Conservation (phyloP, 192 early-diverging fungal species). For the Backusella macrospora region DNA sequence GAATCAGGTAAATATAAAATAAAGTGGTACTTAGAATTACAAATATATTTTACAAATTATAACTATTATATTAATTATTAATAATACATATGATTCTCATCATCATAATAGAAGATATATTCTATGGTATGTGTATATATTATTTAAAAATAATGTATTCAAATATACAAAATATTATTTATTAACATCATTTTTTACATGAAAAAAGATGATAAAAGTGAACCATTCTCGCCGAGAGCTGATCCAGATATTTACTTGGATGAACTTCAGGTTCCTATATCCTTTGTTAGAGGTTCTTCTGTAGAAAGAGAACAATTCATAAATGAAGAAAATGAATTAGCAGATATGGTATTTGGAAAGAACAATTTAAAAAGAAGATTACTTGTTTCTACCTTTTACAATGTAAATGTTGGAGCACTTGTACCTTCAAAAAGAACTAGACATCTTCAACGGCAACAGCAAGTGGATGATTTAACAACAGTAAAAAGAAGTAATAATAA, state of each 20-base stretch:
- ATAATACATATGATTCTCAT: not conserved
- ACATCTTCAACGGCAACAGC: not conserved
- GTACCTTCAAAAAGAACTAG: constrained; percentile 16
- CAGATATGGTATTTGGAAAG: not conserved
- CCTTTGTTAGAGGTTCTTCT: constrained; percentile 5
- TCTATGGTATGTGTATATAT: not conserved
- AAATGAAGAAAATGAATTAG: not conserved
- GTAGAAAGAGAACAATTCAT: not conserved
- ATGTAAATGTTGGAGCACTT: not conserved
- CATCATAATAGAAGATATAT: not conserved
- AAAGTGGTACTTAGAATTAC: not conserved
- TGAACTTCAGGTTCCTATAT: constrained; percentile 6
- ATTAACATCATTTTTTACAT: not conserved
- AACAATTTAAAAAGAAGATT: constrained; percentile 7
- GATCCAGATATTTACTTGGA: constrained; percentile 23
- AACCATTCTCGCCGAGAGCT: constrained; percentile 3
- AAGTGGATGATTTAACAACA: not conserved
- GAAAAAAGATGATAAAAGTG: constrained; percentile 16
- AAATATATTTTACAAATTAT: not conserved
- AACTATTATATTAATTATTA: not conserved
- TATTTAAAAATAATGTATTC: not conserved
- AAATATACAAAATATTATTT: not conserved
- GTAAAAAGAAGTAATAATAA: not conserved
- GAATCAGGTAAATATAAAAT: not conserved
- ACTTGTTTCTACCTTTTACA: constrained; percentile 6